Evolutionary conservation across 176 grass and related monocot species (phyloP).

Genomic region (Avena atlantica): DNA sequence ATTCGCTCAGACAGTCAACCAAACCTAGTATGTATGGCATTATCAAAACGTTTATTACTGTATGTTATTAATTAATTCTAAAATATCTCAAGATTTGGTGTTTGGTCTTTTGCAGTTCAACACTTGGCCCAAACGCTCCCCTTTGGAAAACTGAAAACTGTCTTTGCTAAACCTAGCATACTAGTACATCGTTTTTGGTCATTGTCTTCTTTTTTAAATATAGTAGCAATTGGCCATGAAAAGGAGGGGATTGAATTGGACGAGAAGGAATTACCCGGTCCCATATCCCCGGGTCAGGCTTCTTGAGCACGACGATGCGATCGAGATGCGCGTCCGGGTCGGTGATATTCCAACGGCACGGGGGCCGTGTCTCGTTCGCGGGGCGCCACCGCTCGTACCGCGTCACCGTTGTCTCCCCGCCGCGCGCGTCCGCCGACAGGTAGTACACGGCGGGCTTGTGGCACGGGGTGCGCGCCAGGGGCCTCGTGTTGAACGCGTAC

Average conservation of each 20-base stretch:
- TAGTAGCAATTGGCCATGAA: slow-evolving; percentile 48
- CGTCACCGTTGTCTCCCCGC: slow-evolving; percentile 70
- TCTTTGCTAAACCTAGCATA: too few species aligned
- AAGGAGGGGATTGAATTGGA: not conserved
- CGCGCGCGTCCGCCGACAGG: slow-evolving; percentile 45
- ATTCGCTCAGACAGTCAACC: not conserved
- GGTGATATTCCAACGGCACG: slow-evolving; percentile 85
- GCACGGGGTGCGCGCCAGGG: slow-evolving; percentile 78
- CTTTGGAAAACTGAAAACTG: too few species aligned
- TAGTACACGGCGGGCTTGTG: slow-evolving; percentile 92
- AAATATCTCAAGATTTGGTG: not conserved
- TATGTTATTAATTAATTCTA: not conserved
- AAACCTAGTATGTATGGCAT: not conserved
- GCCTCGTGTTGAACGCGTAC: slow-evolving; percentile 95
- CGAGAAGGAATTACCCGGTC: slow-evolving; percentile 66
- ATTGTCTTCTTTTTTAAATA: slow-evolving; percentile 24
- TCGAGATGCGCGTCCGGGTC: slow-evolving; percentile 82
- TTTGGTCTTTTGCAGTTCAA: too few species aligned
- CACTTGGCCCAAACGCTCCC: too few species aligned
- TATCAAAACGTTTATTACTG: not conserved
- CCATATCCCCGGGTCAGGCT: slow-evolving; percentile 80
- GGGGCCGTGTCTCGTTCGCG: slow-evolving; percentile 58
- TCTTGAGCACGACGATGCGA: slow-evolving; percentile 83
- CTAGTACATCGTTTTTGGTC: not conserved
- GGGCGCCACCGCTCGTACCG: slow-evolving; percentile 74